Conservation (phyloP, 2,329 filamentous ascomycete species). For the Colletotrichum noveboracense region DNA sequence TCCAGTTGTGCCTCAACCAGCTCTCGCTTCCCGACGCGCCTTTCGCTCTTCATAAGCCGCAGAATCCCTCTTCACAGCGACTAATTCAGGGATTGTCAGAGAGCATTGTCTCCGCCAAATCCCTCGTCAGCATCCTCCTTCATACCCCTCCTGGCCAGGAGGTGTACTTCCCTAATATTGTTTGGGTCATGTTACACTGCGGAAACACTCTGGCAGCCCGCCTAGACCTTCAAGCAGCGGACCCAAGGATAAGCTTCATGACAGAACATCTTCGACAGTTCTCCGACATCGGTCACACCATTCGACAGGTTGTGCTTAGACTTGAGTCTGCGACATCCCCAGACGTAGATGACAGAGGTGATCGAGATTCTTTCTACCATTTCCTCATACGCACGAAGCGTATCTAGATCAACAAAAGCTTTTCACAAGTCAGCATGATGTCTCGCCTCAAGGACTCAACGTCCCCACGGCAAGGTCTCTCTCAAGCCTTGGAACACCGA, state of each 20-base stretch:
- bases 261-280: constrained; percentile 32
- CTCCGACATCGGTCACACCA: constrained; percentile 31
- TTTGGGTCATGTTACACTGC: constrained; percentile 37
- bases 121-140: constrained; percentile 31
- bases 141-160: constrained; percentile 32
- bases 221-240: constrained; percentile 33
- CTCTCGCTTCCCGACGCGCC: constrained; percentile 29
- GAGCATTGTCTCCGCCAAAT: constrained; percentile 34
- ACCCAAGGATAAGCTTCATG: constrained; percentile 26
- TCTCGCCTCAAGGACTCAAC: not conserved
- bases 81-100: constrained; percentile 33
- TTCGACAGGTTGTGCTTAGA: constrained; percentile 32
- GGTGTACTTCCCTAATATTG: constrained; percentile 31
- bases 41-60: constrained; percentile 29
- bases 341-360: constrained; percentile 11
- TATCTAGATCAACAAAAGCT: not conserved
- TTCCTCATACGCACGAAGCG: constrained; percentile 21
- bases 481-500: not conserved
- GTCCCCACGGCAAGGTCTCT: not conserved
- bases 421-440: not conserved
- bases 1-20: constrained; percentile 35
- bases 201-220: constrained; percentile 32
- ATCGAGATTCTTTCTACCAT: constrained; percentile 28
- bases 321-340: constrained; percentile 27
- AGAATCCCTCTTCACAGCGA: constrained; percentile 19